Evolutionary conservation across 306 rosid genomes (phyloP), one percentile per base, ranked within the genome.

Genomic region (Cajanus cajan): DNA sequence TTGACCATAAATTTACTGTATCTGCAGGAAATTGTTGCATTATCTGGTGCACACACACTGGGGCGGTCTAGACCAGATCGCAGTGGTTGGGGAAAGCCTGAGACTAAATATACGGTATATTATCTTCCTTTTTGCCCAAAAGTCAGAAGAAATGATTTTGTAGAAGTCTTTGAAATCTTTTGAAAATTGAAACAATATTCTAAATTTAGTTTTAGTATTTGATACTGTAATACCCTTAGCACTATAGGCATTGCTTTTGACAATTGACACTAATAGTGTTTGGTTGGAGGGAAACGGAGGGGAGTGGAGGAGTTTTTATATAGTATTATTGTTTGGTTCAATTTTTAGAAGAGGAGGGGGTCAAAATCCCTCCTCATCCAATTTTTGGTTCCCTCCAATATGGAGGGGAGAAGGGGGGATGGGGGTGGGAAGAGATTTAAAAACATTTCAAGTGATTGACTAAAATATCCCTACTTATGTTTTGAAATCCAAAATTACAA

Each of bases 61-160:
- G 98, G 99, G 67, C 83, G 99, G 75, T 86, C 98, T 74, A 93
- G 98, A 78, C 99, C 96, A 14, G 98, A 96, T 5, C 98, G 97
- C 69, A 93, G 99, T 89, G 98, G 98, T 57, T 96, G 96, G 98
- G 99, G 99, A 80, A 93, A 96, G 83, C 93, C 97, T n/a, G 99
- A 91, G 86, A 96, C 98, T 59, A 86, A 93, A 78, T 91, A 96
- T 75, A 93, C 97, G 83, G 99, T 96, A 93, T 69, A 36, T 72
- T 58, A 67, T 77, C 71, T 52, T 64, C 78, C n/a, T 68, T 74
- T 50, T 69, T 22, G 13, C 61, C 76, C 1, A 12, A 68, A 11
- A 69, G 18, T 67, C 64, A 24, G 31, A 41, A 36, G 40, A 55
- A 25, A 71, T 25, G 7, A 19, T 25, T 69, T 64, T 62, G 62